phyloP scores from a whole-genome alignment of 352 stramenopile species.

The Pythium plurisporium region DNA sequence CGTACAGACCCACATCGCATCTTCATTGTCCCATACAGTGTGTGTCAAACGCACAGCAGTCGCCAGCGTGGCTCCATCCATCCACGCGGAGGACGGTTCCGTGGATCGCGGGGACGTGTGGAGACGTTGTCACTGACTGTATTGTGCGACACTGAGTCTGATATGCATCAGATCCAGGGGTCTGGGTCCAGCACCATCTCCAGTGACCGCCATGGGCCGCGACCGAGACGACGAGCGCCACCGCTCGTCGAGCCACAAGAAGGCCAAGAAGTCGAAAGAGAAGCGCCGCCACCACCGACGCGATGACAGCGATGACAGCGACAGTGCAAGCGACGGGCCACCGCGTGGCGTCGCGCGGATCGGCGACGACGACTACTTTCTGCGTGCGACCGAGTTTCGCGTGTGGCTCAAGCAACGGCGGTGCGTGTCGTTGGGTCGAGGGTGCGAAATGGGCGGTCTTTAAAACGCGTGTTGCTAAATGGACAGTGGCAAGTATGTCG shows the following conservation, averaged over 20 bases:
- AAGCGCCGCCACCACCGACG: constrained; percentile 8
- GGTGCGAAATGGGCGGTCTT: too few species aligned
- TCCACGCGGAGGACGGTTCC: too few species aligned
- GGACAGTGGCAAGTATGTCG: constrained; percentile 54
- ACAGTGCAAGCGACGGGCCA: constrained; percentile 8
- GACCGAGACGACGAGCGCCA: constrained; percentile 6
- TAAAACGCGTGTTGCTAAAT: constrained; percentile 1
- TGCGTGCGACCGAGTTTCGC: constrained; percentile 61
- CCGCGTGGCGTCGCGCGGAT: constrained; percentile 28
- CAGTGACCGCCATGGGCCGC: neutral
- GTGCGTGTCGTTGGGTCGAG: constrained; percentile 26
- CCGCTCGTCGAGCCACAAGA: constrained; percentile 13
- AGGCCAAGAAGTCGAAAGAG: constrained; percentile 26
- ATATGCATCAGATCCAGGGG: neutral
- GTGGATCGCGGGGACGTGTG: too few species aligned
- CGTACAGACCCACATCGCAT: too few species aligned
- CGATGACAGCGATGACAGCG: constrained; percentile 15
- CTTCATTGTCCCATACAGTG: too few species aligned
- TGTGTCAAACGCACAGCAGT: too few species aligned
- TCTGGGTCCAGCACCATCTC: too few species aligned
- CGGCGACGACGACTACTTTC: constrained; percentile 64
- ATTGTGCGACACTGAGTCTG: neutral
- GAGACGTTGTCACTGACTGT: too few species aligned
- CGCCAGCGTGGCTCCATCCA: too few species aligned
- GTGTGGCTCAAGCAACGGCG: constrained; percentile 64